Conservation (phyloP, 2,329 filamentous ascomycete species). For the Lasiodiplodia gonubiensis region DNA sequence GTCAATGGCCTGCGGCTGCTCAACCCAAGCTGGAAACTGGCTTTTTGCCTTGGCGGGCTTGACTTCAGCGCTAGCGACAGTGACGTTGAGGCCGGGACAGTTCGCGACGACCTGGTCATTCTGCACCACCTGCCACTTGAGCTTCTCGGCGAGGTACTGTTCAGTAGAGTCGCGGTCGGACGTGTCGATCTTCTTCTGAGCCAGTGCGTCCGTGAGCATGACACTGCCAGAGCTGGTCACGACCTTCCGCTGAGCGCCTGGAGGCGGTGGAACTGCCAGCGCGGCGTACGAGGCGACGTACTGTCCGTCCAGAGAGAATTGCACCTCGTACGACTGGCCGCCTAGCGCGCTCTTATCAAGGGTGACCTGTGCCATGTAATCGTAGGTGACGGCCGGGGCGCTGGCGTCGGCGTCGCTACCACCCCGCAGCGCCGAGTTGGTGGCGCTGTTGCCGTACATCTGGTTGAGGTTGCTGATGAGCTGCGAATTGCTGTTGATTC, state of each 20-base stretch:
- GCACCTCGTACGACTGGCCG: constrained; percentile 43
- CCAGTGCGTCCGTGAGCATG: constrained; percentile 43
- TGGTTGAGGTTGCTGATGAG: background rate
- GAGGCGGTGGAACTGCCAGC: constrained; percentile 35
- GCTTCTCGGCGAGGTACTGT: constrained; percentile 42
- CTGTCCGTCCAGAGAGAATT: constrained; percentile 38
- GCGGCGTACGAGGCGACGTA: constrained; percentile 44
- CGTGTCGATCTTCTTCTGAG: constrained; percentile 40
- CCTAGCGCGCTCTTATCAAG: constrained; percentile 34
- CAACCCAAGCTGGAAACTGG: background rate
- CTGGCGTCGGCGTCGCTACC: background rate
- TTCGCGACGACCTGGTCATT: constrained; percentile 38
- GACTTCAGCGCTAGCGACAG: constrained; percentile 40
- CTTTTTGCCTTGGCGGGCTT: constrained; percentile 33
- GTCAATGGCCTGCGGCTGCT: background rate
- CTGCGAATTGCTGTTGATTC: constrained; percentile 31
- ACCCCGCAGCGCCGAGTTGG: background rate
- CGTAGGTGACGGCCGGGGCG: background rate
- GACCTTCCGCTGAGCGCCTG: constrained; percentile 34
- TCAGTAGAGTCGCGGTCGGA: constrained; percentile 42
- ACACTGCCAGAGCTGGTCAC: constrained; percentile 36
- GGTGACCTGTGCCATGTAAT: constrained; percentile 11
- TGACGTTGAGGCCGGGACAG: constrained; percentile 43
- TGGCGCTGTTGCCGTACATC: constrained; percentile 1
- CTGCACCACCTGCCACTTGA: constrained; percentile 44